These are phyloP conservation scores for Phytophthora crassamura DNA, from an alignment of 352 stramenopile genomes.

Conservation along the genomic window DNA sequence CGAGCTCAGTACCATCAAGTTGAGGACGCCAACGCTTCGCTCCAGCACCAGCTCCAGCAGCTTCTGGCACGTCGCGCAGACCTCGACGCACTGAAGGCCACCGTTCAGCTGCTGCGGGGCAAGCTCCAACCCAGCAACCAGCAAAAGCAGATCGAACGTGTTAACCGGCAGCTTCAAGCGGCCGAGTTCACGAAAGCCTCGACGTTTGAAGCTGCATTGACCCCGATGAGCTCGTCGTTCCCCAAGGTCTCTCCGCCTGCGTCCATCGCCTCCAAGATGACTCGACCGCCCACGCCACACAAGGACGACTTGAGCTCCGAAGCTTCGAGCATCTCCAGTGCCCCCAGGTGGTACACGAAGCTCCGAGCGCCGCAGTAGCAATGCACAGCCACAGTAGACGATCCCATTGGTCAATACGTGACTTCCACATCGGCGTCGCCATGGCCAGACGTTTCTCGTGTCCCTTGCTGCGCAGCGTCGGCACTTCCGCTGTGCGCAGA, in stretches of 20 bases:
- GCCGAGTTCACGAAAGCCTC: slow-evolving; percentile 1
- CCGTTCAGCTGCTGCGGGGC: slow-evolving; percentile 48
- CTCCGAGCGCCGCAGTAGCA: slow-evolving; percentile 33
- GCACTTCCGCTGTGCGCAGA: background rate
- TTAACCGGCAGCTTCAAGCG: background rate
- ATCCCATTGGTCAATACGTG: slow-evolving; percentile 32
- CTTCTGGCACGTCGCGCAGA: slow-evolving; percentile 65
- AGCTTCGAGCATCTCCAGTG: slow-evolving; percentile 33
- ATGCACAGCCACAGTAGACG: slow-evolving; percentile 1
- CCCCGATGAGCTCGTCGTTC: slow-evolving; percentile 16
- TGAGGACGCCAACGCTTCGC: slow-evolving; percentile 47
- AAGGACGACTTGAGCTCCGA: slow-evolving; percentile 6
- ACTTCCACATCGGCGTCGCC: slow-evolving; percentile 3
- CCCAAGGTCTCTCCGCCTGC: slow-evolving; percentile 43
- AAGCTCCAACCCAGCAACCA: slow-evolving; percentile 20
- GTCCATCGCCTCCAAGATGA: slow-evolving; percentile 55
- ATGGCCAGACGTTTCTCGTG: slow-evolving; percentile 33
- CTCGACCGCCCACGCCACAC: slow-evolving; percentile 40
- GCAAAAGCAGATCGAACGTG: slow-evolving; percentile 31
- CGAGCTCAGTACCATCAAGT: slow-evolving; percentile 49
- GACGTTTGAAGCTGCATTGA: background rate
- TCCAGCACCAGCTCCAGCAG: slow-evolving; percentile 76
- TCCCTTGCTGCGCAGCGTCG: slow-evolving; percentile 17
- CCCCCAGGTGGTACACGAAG: slow-evolving; percentile 75
- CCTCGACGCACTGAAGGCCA: slow-evolving; percentile 69